These are phyloP conservation scores for Neofusicoccum laricinum DNA, from an alignment of 2,329 filamentous ascomycete species.

Conservation along the genomic window DNA sequence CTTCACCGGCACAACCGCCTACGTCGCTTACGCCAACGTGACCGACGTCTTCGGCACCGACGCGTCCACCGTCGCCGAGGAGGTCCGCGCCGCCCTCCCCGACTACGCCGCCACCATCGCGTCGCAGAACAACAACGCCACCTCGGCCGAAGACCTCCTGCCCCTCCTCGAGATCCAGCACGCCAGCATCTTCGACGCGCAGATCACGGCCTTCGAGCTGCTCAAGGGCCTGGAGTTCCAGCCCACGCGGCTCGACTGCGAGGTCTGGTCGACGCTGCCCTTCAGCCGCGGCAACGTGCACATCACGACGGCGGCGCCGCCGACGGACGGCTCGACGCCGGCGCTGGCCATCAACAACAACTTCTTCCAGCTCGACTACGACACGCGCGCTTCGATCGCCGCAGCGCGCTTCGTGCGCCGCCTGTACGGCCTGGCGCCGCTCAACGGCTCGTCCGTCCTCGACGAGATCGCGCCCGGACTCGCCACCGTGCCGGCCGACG, in stretches of 20 bases:
- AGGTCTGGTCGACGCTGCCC: conserved; percentile 21
- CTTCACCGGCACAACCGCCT: background rate
- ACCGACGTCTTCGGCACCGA: background rate
- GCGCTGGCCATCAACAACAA: conserved; percentile 37
- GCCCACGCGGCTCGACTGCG: background rate
- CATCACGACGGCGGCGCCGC: conserved; percentile 28
- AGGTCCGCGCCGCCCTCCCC: background rate
- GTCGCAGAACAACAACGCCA: background rate
- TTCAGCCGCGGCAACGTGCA: conserved; percentile 34
- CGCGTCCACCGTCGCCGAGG: background rate
- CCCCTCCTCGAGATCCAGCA: background rate
- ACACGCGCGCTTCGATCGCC: conserved; percentile 36
- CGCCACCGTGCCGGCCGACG: conserved; percentile 21
- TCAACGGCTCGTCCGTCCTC: background rate
- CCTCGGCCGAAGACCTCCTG: background rate
- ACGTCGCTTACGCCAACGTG: background rate
- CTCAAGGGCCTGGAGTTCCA: background rate
- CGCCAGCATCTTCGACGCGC: background rate
- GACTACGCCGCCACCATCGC: background rate
- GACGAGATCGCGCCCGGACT: conserved; percentile 18
- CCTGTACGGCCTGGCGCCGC: conserved; percentile 24
- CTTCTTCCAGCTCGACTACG: conserved; percentile 44
- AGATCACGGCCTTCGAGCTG: background rate
- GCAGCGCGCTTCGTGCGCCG: conserved; percentile 31
- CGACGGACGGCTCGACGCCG: conserved; percentile 22